Evolutionary conservation across 2,329 filamentous ascomycete species (phyloP), one percentile per base, ranked within the genome.

Genomic region (Fusarium pininemorale): DNA sequence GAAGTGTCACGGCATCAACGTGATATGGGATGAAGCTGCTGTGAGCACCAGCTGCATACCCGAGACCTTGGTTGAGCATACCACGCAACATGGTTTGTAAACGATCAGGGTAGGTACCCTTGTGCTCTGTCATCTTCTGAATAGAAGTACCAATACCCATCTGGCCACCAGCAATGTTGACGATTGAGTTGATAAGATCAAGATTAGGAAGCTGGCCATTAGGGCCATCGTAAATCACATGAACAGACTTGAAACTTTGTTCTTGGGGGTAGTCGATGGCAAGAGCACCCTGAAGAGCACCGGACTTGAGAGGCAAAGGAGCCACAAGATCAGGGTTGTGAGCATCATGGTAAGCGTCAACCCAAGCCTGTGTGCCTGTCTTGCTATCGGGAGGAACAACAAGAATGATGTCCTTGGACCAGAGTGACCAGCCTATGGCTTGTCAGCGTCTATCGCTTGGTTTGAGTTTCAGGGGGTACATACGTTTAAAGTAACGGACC

Each of bases 391-490:
- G 92, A 0, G 96, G 92, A 53, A 99, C 89, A 11, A 99, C 84
- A 76, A 99, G 91, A 66, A 99, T 96, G 75, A 99, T 98, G 81
- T 99, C 96, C 83, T 99, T 99, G 67, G 95, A 98, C 96, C 96
- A 99, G 35, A 99, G 88, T 60, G 95, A 98, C 96, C 96, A 99
- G 76, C 93, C 90, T 91, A 41, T 32, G 15, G 15, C n/a, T 16
- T 20, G 61, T 81, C 39, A 82, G 76, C 68, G 35, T 42, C 20
- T 16, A 30, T 55, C 32, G 15, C 11, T 42, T 18, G 20, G 16
- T 39, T 53, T 26, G 10, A 30, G 8, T 50, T 38, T 44, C 32
- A 41, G 15, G 38, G 54, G 26, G 28, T 26, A 74, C 86, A 38
- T 79, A 90, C 93, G 90, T 83, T 97, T 98, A 85, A 99, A 98